These are phyloP conservation scores for Austroboletus rostrupii DNA, from an alignment of 1,284 basidiomycete species.

Conservation along the genomic window DNA sequence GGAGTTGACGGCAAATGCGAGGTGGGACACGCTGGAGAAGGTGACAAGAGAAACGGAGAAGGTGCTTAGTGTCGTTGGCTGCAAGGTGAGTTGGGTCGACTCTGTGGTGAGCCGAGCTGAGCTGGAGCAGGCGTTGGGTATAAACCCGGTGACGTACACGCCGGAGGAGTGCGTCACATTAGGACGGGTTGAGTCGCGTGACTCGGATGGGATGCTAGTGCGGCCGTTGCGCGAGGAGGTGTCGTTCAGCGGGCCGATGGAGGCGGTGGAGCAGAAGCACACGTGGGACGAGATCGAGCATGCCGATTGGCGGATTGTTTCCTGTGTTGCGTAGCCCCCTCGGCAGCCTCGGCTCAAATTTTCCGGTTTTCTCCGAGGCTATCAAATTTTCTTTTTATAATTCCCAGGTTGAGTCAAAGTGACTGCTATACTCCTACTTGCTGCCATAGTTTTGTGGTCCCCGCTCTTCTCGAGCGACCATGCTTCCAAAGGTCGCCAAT, in stretches of 20 bases:
- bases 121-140: slow-evolving; percentile 18
- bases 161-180: slow-evolving; percentile 22
- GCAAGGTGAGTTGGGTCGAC: slow-evolving; percentile 20
- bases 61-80: slow-evolving; percentile 14
- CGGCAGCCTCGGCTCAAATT: slow-evolving; percentile 16
- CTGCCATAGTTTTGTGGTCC: neutral
- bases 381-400: slow-evolving; percentile 15
- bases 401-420: neutral
- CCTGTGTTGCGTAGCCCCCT: slow-evolving; percentile 1
- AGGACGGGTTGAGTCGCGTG: slow-evolving; percentile 11
- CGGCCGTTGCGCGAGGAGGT: slow-evolving; percentile 11
- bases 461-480: slow-evolving; percentile 28
- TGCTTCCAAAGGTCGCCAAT: slow-evolving; percentile 79
- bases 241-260: slow-evolving; percentile 17
- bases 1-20: slow-evolving; percentile 8
- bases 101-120: neutral
- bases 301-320: slow-evolving; percentile 19
- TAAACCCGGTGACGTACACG: slow-evolving; percentile 26
- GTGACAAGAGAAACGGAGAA: slow-evolving; percentile 3
- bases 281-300: slow-evolving; percentile 20
- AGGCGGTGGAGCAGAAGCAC: neutral
- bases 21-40: slow-evolving; percentile 17
- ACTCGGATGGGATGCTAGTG: slow-evolving; percentile 8
- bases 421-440: neutral
- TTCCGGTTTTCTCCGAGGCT: slow-evolving; percentile 20